Base-by-base conservation (phyloP, 129 eudicot genomes). In the Flaveria ramosissima region DNA sequence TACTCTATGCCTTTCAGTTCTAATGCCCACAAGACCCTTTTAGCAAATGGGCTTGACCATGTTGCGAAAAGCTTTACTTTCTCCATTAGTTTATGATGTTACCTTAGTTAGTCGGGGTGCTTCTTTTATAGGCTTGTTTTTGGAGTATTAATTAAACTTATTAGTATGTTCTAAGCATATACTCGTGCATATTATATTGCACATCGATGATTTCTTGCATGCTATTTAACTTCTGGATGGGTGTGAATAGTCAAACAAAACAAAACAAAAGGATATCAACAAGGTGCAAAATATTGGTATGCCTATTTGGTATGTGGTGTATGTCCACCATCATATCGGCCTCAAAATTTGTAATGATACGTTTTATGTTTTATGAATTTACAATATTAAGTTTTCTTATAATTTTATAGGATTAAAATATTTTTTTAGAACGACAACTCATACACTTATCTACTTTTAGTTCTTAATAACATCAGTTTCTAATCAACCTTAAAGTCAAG, bases 1-100 rank as follows among this genome's bases (percentile, higher is more conserved):
- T 70, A 86, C 69, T 89, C 91, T n/a, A 89, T 24, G 59, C 89
- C 89, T 83, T 89, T 89, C 7, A 86, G 63, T 73, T 80, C 77
- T 36, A 89, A 71, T 51, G 89, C 95, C 84, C 86, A 88, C 13
- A 84, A 75, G 0, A 82, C 62, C 76, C 89, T 80, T 77, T 79
- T 11, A 75, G 60, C 81, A 70, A 24, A 83, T 69, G 80, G 89
- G 71, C 92, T 86, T 20, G 88, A 81, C 89, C 89, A 85, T 71
- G 84, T 78, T 51, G 85, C 84, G 41, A 82, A 80, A 59, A 89
- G 86, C 85, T 86, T 87, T 71, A 89, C 92, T 64, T 80, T 84
- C 16, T 83, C 85, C 91, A 86, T 86, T 36, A 46, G 65, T 65
- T 23, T 61, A 64, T 52, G 24, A 17, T 30, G 43, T 26, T 47